Evolutionary conservation across 2,329 filamentous ascomycete species (phyloP).

Genomic region (Sporothrix protearum): DNA sequence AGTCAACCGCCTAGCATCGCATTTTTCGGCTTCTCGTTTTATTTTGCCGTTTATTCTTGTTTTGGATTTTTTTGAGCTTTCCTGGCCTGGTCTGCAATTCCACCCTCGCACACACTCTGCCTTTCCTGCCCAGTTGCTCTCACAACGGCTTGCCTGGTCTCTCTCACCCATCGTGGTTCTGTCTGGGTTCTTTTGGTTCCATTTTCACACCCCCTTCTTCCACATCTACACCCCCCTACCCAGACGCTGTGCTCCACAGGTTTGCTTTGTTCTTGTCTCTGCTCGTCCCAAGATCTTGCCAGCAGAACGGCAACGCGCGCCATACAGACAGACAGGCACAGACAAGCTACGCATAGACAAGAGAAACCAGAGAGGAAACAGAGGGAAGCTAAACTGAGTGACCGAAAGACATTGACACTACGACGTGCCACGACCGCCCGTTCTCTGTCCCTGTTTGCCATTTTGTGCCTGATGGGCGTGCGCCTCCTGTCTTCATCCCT

Average conservation of each 20-base stretch:
- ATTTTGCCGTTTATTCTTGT: background rate
- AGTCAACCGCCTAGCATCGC: background rate
- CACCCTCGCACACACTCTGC: slow-evolving; percentile 11
- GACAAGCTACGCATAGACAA: background rate
- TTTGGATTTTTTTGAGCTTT: background rate
- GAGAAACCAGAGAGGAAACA: background rate
- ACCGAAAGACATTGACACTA: slow-evolving; percentile 6
- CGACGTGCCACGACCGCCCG: background rate
- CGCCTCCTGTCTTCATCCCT: slow-evolving; percentile 3
- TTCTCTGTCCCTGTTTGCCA: background rate
- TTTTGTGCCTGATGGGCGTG: slow-evolving; percentile 20
- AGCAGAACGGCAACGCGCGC: background rate
- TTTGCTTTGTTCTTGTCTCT: slow-evolving; percentile 14
- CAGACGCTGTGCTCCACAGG: slow-evolving; percentile 7
- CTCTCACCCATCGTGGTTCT: background rate
- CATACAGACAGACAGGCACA: background rate
- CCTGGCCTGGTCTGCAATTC: background rate
- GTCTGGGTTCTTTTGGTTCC: background rate
- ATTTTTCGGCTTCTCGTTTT: background rate
- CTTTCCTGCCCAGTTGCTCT: background rate
- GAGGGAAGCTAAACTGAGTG: background rate
- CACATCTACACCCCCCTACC: background rate
- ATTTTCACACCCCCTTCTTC: background rate
- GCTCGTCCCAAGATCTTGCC: slow-evolving; percentile 2
- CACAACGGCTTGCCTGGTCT: background rate